Evolutionary conservation across 805 yeast species (phyloP), one percentile per base, ranked within the genome.

Genomic region (Saturnispora diversa): DNA sequence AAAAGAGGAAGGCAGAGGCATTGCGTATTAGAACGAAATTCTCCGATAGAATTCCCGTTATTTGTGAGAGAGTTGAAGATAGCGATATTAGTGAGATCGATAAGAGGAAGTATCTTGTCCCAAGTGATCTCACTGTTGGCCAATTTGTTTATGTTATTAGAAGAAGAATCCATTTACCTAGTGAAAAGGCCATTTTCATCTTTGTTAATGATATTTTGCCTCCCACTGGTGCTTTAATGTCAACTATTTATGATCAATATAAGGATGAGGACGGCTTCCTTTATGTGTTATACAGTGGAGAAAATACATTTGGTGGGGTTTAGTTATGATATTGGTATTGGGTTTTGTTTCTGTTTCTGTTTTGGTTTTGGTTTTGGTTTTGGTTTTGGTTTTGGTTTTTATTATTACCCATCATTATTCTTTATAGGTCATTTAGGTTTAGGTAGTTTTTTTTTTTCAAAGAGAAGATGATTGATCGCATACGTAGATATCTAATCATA

Each of bases 141-240:
- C 98, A 92, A 64, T 90, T 92, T 66, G 98, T 92, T 33, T 92
- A 92, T 58, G 98, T 92, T 46, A 86, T 92, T 53, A 80, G 98
- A 65, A 88, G 90, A 67, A 81, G 98, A 62, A 88, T 92, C 63
- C 84, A 84, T 69, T 74, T 92, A 48, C 95, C 96, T 35, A 84
- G 95, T 22, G 98, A 92, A 63, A 88, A 90, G 79, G 98, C 98
- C 32, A 90, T 92, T 50, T 92, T 92, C 64, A 87, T 92, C 50
- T 92, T 92, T 62, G 95, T 92, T 49, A 90, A 92, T 59, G 98
- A 92, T 61, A 87, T 92, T 43, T 73, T 92, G 52, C 98, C 98
- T 9, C 97, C 97, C 35, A 92, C 98, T 3, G 97, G 97, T 16
- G 95, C 97, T 13, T 74, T 92, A 51, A 86, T 92, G 92, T 82